Evolutionary conservation across 2,329 filamentous ascomycete genomes (phyloP), one percentile per base, ranked within the genome.

Genomic region (Hirsutella minnesotensis): DNA sequence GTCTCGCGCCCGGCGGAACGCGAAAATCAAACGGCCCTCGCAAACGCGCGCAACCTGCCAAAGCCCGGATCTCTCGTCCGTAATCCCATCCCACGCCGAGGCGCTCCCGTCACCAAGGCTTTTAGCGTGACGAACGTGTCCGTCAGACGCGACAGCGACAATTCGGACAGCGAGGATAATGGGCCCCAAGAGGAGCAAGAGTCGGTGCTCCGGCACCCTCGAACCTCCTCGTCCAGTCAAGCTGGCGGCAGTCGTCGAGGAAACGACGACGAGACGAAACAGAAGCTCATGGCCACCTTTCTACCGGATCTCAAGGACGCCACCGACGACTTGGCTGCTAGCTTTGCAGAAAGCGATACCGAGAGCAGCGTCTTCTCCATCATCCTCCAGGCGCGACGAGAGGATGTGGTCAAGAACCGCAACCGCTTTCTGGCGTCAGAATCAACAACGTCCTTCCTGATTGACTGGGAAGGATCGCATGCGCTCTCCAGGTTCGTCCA

Each of bases 111-210:
- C 34, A n/a, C 4, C n/a, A 35, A 35, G n/a, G 33, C 33, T 4
- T 16, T 35, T 3, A 48, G 47, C 13, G 13, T 45, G 15, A 35
- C 36, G 4, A 48, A 44, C 38, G 20, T 43, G 15, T 13, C 40
- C 15, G 39, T 40, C 15, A 39, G 9, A 7, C 18, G 16, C 5
- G 39, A 16, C 4, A 30, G 39, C 12, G 43, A 44, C 8, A 24
- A 43, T 3, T 33, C 16, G 8, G 41, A 35, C 2, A 30, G 38
- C 9, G 33, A 19, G 3, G 33, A 35, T 3, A 5, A 9, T n/a
- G 33, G 9, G 15, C 13, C 5, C 33, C 5, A 18, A n/a, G 33
- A 35, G 9, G 5, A 12, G n/a, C 7, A 33, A 33, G 10, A 7
- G 5, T 33, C 31, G 5, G 31, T 9, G 15, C 31, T 16, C 19